phyloP scores from a whole-genome alignment of 2,329 filamentous ascomycete genomes.

The Thielaviopsis musarum region DNA sequence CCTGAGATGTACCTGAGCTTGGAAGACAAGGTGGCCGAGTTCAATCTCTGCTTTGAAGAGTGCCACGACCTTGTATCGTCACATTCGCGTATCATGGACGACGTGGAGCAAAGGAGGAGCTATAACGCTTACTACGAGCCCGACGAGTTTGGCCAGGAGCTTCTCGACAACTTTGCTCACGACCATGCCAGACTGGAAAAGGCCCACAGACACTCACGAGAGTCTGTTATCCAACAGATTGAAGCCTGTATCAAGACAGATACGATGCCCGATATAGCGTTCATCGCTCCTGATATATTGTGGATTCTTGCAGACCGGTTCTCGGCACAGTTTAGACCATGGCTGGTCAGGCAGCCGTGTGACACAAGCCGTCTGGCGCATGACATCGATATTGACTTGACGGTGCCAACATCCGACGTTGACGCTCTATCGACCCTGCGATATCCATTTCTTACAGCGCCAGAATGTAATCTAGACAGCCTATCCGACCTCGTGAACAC shows the following conservation, averaged over 20 bases:
- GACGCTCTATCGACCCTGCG: not conserved
- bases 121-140: constrained; percentile 12
- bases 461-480: not conserved
- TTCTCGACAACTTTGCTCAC: constrained; percentile 26
- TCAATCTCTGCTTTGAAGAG: constrained; percentile 32
- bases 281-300: constrained; percentile 1
- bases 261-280: constrained; percentile 25
- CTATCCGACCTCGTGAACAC: not conserved
- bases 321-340: not conserved
- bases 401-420: not conserved
- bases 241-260: constrained; percentile 24
- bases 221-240: constrained; percentile 18
- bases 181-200: constrained; percentile 21
- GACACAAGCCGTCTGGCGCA: not conserved
- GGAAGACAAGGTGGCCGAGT: constrained; percentile 26
- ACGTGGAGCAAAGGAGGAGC: not conserved
- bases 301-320: constrained; percentile 2
- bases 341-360: not conserved
- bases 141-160: constrained; percentile 25
- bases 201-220: constrained; percentile 20
- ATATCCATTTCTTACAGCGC: constrained; percentile 5
- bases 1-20: constrained; percentile 23
- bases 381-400: not conserved
- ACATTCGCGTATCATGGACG: not conserved
- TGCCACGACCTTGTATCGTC: constrained; percentile 23